Evolutionary conservation across 2,329 filamentous ascomycete genomes (phyloP), one percentile per base, ranked within the genome.

Genomic region (Aspergillus sojae): DNA sequence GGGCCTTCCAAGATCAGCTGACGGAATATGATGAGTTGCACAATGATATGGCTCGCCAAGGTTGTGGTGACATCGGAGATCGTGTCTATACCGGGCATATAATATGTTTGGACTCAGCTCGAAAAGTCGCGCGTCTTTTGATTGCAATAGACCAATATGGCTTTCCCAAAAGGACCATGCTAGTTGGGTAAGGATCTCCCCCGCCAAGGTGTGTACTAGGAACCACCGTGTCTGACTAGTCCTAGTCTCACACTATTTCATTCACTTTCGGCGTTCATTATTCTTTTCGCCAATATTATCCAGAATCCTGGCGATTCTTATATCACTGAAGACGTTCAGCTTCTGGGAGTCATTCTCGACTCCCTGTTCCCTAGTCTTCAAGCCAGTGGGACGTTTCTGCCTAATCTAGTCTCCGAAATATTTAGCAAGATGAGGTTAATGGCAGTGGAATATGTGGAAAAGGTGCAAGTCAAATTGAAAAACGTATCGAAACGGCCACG

Each of bases 61-160:
- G 19, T 21, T 54, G 52, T 16, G 52, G 19, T 7, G 52, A 54
- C 21, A 36, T 54, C 32, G 52, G 52, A 36, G 52, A 54, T 54
- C 52, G 52, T n/a, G 30, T 54, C 21, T 54, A 54, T 32, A n/a
- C 52, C 32, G 52, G 52, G 52, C 52, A 54, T 19, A 34, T 54
- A 30, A 54, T 54, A 36, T 54, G 52, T 14, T 28, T 54, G 16
- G 52, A 54, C 19, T 34, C 52, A 16, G 52, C 52, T 32, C 28
- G 52, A 23, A 34, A 34, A 23, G 21, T 28, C 28, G 52, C 52
- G 21, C 30, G 32, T 54, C 32, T 54, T 14, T 54, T 54, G 30
- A 54, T 36, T 21, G 30, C n/a, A 34, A 34, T 54, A 5, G 21
- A 19, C 10, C n/a, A 54, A 14, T 10, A 23, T 54, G 19, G 52